Conservation (phyloP, 768 basidiomycete species). For the Tremella fuciformis region DNA sequence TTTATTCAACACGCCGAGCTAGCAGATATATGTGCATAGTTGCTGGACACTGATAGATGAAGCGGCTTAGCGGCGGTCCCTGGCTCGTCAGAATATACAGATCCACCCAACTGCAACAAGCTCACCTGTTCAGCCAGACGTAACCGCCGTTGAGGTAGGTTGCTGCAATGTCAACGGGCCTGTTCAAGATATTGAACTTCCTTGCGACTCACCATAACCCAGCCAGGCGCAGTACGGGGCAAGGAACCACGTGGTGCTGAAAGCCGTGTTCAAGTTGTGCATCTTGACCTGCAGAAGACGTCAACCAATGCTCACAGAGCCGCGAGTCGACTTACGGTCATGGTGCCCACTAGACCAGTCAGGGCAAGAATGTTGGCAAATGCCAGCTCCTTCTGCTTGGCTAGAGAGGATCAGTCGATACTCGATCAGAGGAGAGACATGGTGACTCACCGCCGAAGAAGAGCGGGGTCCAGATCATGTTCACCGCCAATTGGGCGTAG, state of each 20-base stretch:
- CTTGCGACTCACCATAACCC: conserved; percentile 53
- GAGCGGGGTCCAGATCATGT: conserved; percentile 64
- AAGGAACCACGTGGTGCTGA: conserved; percentile 60
- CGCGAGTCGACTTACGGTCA: conserved; percentile 57
- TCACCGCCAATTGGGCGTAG: conserved; percentile 63
- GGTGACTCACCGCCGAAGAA: conserved; percentile 60
- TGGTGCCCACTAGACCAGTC: conserved; percentile 60
- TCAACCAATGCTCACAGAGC: neutral
- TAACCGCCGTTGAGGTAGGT: conserved; percentile 69
- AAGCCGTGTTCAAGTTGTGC: conserved; percentile 54
- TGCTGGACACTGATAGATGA: too few species aligned
- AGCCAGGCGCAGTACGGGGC: conserved; percentile 68
- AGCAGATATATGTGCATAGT: neutral
- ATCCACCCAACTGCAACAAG: neutral
- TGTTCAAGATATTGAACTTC: conserved; percentile 8
- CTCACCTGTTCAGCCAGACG: conserved; percentile 55
- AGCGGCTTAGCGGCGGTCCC: too few species aligned
- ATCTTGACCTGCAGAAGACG: conserved; percentile 55
- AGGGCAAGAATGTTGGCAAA: conserved; percentile 60
- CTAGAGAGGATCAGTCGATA: conserved; percentile 18
- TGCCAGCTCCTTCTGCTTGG: conserved; percentile 58
- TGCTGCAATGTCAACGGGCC: conserved; percentile 43
- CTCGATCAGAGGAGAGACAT: neutral
- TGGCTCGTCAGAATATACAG: too few species aligned
- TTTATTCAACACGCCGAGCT: neutral